Percentiles rank a stretch among this genome's conserved stretches.
phyloP scores from a whole-genome alignment of 768 basidiomycete species.

The Lyophyllum atratum region DNA sequence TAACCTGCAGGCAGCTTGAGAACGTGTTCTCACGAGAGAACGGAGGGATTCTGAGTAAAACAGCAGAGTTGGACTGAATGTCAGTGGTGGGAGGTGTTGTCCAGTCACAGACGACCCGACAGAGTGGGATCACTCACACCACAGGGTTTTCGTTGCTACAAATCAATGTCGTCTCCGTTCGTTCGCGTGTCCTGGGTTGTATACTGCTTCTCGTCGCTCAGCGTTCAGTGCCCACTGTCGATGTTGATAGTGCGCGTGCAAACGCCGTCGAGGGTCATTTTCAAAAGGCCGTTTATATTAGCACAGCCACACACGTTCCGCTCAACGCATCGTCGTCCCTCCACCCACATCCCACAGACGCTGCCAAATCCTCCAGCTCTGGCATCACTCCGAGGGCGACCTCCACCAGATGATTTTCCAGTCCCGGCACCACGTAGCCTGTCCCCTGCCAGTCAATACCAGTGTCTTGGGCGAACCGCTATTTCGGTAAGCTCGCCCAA shows the following conservation, averaged over 20 bases:
- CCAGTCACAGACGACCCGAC: constrained; percentile 37
- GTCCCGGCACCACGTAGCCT: neutral
- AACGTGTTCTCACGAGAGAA: constrained; percentile 22
- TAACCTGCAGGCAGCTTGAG: constrained; percentile 15
- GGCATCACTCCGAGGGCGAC: neutral
- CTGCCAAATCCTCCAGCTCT: neutral
- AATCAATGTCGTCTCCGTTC: constrained; percentile 1
- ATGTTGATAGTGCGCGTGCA: neutral
- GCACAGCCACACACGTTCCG: constrained; percentile 19
- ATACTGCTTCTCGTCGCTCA: neutral
- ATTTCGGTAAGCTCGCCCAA: constrained; percentile 19
- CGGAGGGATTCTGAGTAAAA: constrained; percentile 5
- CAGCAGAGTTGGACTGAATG: constrained; percentile 5
- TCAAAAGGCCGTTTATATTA: constrained; percentile 5
- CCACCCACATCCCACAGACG: neutral
- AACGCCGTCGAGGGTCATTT: neutral
- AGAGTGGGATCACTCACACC: constrained; percentile 40
- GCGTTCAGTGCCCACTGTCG: neutral
- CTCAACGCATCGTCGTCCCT: neutral
- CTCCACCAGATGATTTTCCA: neutral
- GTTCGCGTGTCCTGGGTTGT: neutral
- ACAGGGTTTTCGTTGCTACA: constrained; percentile 16
- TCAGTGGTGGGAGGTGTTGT: constrained; percentile 18
- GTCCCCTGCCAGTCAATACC: constrained; percentile 17
- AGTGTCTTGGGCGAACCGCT: constrained; percentile 24